These are phyloP conservation scores for Nicotiana noctiflora DNA, from an alignment of 257 asterid species.

Conservation along the genomic window DNA sequence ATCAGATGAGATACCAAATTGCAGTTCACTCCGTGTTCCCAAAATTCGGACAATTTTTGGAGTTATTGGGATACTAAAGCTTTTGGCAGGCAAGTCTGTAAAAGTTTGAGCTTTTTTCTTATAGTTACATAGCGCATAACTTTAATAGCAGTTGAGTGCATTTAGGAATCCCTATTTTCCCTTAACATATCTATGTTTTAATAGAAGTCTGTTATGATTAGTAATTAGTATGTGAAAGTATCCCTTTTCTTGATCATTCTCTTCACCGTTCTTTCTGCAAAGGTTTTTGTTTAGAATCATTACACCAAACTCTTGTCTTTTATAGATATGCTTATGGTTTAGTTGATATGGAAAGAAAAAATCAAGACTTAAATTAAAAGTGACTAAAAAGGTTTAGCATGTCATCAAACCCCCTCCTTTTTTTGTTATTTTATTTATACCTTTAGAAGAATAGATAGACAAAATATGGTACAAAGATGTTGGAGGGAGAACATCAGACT, in stretches of 20 bases:
- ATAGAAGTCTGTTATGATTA: background rate
- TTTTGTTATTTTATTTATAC: background rate
- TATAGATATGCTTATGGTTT: background rate
- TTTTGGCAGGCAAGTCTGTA: constrained; percentile 53
- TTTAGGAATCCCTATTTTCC: background rate
- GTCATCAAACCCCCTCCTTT: background rate
- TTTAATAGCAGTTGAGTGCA: background rate
- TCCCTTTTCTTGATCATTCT: background rate
- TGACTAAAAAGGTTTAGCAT: background rate
- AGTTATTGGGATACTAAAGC: constrained; percentile 77
- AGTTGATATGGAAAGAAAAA: background rate
- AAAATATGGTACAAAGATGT: background rate
- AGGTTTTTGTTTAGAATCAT: background rate
- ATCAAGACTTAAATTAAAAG: background rate
- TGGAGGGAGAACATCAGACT: background rate
- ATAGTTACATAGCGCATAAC: background rate
- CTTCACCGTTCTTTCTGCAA: background rate
- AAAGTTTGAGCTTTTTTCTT: background rate
- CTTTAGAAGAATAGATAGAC: background rate
- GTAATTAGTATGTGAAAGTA: background rate
- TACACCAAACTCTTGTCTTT: background rate
- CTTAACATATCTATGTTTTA: background rate
- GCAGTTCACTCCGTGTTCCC: constrained; percentile 57
- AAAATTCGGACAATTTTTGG: constrained; percentile 67
- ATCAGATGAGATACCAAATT: constrained; percentile 61